Evolutionary conservation across 2,329 filamentous ascomycete genomes (phyloP).

Genomic region (Fusarium caatingaense): DNA sequence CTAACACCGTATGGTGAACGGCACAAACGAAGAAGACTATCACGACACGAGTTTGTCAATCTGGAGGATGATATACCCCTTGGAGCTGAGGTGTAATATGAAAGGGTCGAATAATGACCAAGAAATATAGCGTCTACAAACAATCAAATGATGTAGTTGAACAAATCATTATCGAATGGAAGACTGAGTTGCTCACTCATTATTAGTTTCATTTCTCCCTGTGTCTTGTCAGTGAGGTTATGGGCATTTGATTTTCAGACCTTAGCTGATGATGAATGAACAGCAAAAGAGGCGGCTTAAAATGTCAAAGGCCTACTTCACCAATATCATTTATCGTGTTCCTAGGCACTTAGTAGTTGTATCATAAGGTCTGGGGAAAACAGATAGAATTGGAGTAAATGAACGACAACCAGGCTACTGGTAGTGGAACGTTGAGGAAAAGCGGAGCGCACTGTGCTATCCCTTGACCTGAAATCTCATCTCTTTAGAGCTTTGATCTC

Average conservation of each 20-base stretch:
- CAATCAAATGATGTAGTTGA: background rate
- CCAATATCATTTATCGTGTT: background rate
- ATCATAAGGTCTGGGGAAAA: background rate
- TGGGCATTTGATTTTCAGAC: background rate
- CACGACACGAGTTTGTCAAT: background rate
- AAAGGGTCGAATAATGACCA: constrained; percentile 1
- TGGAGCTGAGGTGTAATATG: constrained; percentile 1
- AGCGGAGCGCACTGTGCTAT: constrained; percentile 45
- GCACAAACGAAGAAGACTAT: background rate
- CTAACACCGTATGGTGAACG: background rate
- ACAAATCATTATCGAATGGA: background rate
- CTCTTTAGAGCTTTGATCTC: constrained; percentile 19
- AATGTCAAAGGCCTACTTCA: background rate
- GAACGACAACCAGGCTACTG: background rate
- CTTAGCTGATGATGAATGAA: background rate
- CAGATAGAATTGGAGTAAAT: background rate
- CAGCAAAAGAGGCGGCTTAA: background rate
- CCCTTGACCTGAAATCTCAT: constrained; percentile 37
- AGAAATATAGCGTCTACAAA: background rate
- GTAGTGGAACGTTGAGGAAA: constrained; percentile 14
- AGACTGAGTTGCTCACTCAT: background rate
- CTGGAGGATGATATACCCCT: constrained; percentile 36
- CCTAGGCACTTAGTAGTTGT: background rate
- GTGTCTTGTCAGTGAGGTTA: too few relatives aligned
- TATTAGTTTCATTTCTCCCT: background rate